Base-by-base conservation (phyloP, 345 rosid species). In the Ceriops tagal region DNA sequence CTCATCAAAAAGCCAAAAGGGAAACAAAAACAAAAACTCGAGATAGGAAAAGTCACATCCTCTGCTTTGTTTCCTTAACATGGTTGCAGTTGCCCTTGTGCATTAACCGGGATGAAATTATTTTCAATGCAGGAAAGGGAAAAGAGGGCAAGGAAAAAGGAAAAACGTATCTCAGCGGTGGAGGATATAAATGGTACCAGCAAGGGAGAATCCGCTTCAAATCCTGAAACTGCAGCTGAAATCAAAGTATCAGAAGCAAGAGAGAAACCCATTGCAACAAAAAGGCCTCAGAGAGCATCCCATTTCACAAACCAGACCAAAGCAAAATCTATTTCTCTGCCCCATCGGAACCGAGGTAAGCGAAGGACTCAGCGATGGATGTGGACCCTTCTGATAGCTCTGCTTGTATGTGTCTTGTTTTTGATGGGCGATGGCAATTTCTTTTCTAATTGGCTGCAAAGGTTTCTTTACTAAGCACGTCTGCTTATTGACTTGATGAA, bases 131-230 rank as follows among this genome's bases (percentile, higher is more conserved):
- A 93, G 98, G 97, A 88, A 77, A 88, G 80, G 78, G 98, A 91
- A 81, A 91, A 85, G 85, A 89, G 68, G 76, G 81, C 78, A 27
- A 91, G 83, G 80, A 91, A 91, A 85, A 91, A 89, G 85, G 92
- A 85, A 68, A 87, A 78, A 65, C 76, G 73, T 77, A 86, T 73
- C 75, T 74, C 69, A 1, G 61, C 68, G 5, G 58, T 68, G 43
- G 81, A 55, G 39, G 80, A 81, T 26, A 24, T 78, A 13, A 71
- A 65, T 53, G 67, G 37, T 37, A 53, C 24, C n/a, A 71, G 58
- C 20, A 78, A 77, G 69, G 82, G 24, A 30, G 85, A 75, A 79
- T 61, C 79, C 8, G 69, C 61, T 66, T 66, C 73, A 2, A 72
- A 65, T 30, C 3, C 77, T 0, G 86, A 89, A 73, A 62, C 77